A percentile compares a stretch with the other conserved stretches of the same genome.
Conservation (phyloP, 169 alveolate genomes). For the Plasmodium inui region DNA sequence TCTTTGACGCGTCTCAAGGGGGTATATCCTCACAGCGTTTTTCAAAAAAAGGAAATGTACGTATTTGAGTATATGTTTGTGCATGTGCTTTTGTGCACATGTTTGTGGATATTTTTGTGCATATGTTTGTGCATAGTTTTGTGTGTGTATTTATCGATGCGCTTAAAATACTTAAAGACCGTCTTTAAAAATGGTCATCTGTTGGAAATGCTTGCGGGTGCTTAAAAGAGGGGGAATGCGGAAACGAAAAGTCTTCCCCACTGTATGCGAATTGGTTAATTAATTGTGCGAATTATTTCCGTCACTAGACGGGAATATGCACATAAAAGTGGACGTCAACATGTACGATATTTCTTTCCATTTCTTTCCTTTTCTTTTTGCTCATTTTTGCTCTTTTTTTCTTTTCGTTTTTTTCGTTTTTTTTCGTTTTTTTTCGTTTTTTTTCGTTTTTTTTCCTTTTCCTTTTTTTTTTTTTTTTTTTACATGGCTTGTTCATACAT, state of each 20-base stretch:
- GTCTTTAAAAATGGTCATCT: not conserved
- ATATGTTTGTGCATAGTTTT: too few relatives aligned
- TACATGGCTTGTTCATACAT: constrained; percentile 12
- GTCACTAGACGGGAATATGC: not conserved
- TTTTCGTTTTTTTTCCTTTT: too few relatives aligned
- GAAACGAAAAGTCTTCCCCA: not conserved
- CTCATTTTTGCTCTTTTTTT: not conserved
- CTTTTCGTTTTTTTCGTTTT: not conserved
- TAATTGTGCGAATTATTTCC: not conserved
- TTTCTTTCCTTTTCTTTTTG: not conserved
- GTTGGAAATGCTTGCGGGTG: not conserved
- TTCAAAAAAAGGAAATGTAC: not conserved
- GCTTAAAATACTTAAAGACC: not conserved
- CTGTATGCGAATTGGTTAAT: not conserved
- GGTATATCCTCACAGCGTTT: not conserved
- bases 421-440: not conserved
- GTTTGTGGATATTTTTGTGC: not conserved
- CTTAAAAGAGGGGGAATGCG: not conserved
- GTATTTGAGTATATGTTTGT: not conserved
- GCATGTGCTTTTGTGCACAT: not conserved
- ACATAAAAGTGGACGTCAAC: constrained; percentile 7
- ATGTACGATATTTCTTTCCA: not conserved
- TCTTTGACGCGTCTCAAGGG: not conserved
- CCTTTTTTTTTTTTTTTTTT: constrained; percentile 9
- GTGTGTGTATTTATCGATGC: not conserved